Evolutionary conservation across 1,139 yeast genomes (phyloP), one percentile per base, ranked within the genome.

Genomic region (Taphrina deformans): DNA sequence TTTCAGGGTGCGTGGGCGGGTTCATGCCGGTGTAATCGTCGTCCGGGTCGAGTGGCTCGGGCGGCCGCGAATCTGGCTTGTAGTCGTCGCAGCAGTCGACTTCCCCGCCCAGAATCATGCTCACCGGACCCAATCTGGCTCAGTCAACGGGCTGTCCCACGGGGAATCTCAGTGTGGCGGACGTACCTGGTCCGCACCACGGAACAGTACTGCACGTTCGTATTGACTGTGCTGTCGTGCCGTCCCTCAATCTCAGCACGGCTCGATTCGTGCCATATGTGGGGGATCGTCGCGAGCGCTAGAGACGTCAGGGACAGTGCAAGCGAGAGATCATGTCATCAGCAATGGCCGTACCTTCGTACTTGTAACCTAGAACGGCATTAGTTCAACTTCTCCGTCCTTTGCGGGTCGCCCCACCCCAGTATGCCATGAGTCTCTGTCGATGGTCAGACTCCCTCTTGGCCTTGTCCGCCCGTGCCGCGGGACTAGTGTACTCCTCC

Each of bases 21-120:
- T 31, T 18, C 56, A 59, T 35, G 12, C 63, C 63, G 3, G 16
- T 10, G n/a, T n/a, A 38, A 29, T 33, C 40, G n/a, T 52, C 60
- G 12, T 64, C 78, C 14, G 48, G 46, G 16, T 29, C 41, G 2
- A 24, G 40, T 24, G 23, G 33, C 35, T 31, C 52, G 1, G 68
- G 59, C 18, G 66, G 65, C 10, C 66, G 67, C 62, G 53, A 64
- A 9, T 58, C 52, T 12, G 93, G 92, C 68, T 85, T 80, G 72
- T 85, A 89, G 76, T 91, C 97, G 82, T 86, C 87, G 10, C 87
- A 86, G 73, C 97, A 87, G 75, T 92, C 98, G 18, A 92, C 89
- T 75, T 93, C 98, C 1, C 97, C 97, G 0, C 93, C 97, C 55
- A 92, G 76, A 1, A 89, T 74, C 53, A 91, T 76, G 70, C 83